Evolutionary conservation across 352 stramenopile genomes (phyloP).

Genomic region (Bremia lactucae): DNA sequence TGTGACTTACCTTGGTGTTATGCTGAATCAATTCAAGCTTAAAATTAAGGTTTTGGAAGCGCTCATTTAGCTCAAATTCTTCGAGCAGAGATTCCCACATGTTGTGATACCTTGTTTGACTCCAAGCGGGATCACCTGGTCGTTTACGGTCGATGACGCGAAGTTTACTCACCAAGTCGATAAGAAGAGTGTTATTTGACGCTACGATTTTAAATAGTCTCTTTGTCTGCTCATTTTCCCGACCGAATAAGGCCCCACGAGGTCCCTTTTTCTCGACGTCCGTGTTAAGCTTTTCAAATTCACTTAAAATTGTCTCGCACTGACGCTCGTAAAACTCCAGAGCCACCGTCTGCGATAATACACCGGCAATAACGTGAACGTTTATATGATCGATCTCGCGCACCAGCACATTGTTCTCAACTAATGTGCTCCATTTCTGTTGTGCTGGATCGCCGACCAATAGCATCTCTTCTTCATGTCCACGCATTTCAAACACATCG

Average conservation of each 20-base stretch:
- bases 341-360: slow-evolving; percentile 92
- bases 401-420: slow-evolving; percentile 76
- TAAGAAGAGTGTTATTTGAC: slow-evolving; percentile 94
- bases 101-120: slow-evolving; percentile 90
- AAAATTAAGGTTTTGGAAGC: slow-evolving; percentile 95
- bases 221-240: slow-evolving; percentile 66
- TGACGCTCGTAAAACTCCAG: slow-evolving; percentile 94
- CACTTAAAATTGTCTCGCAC: slow-evolving; percentile 89
- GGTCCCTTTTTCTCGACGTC: slow-evolving; percentile 69
- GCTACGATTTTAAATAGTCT: slow-evolving; percentile 87
- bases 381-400: slow-evolving; percentile 78
- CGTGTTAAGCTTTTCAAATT: slow-evolving; percentile 92
- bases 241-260: slow-evolving; percentile 58
- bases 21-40: slow-evolving; percentile 96
- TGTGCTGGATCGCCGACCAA: slow-evolving; percentile 55
- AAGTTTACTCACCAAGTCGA: slow-evolving; percentile 93
- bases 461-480: slow-evolving; percentile 72
- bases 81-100: slow-evolving; percentile 83
- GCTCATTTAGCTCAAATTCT: slow-evolving; percentile 91
- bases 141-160: slow-evolving; percentile 91
- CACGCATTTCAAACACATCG: slow-evolving; percentile 67
- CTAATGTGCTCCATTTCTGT: slow-evolving; percentile 69
- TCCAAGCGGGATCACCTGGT: slow-evolving; percentile 89
- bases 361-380: slow-evolving; percentile 89
- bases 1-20: slow-evolving; percentile 89